phyloP scores from a whole-genome alignment of 2,329 filamentous ascomycete species.

The Allantophomopsis lycopodina region DNA sequence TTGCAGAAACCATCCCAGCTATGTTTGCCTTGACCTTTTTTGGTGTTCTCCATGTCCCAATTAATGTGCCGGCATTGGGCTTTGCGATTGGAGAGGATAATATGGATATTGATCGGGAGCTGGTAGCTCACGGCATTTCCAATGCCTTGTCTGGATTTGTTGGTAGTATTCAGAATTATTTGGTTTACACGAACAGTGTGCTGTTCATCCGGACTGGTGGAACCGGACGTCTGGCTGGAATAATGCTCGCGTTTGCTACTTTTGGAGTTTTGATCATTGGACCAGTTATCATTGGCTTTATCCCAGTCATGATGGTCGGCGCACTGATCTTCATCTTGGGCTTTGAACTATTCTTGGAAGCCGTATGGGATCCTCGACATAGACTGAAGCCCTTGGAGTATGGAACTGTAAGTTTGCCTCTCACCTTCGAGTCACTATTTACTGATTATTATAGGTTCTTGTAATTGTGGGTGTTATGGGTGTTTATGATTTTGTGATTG shows the following conservation, averaged over 20 bases:
- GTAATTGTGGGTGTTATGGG: constrained; percentile 93
- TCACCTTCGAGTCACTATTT: background rate
- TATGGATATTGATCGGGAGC: constrained; percentile 76
- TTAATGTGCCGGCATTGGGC: constrained; percentile 90
- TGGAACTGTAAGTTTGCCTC: constrained; percentile 48
- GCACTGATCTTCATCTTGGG: constrained; percentile 90
- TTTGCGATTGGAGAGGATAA: constrained; percentile 88
- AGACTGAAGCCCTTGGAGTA: constrained; percentile 83
- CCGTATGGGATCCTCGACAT: constrained; percentile 75
- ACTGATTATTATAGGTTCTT: constrained; percentile 41
- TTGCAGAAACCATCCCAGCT: constrained; percentile 74
- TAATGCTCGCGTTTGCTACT: constrained; percentile 71
- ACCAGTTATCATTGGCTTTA: constrained; percentile 79
- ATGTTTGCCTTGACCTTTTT: constrained; percentile 98
- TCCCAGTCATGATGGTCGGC: constrained; percentile 93
- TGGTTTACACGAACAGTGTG: constrained; percentile 96
- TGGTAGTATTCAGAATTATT: constrained; percentile 91
- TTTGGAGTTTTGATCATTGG: constrained; percentile 74
- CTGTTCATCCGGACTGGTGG: constrained; percentile 92
- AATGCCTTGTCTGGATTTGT: constrained; percentile 78
- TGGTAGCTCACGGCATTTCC: constrained; percentile 85
- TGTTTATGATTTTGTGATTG: constrained; percentile 88
- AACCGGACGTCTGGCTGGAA: constrained; percentile 71
- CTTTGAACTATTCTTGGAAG: constrained; percentile 82
- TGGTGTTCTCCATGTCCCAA: constrained; percentile 89